Conservation (phyloP, 176 grass and related monocot genomes). For the Musa acuminata region DNA sequence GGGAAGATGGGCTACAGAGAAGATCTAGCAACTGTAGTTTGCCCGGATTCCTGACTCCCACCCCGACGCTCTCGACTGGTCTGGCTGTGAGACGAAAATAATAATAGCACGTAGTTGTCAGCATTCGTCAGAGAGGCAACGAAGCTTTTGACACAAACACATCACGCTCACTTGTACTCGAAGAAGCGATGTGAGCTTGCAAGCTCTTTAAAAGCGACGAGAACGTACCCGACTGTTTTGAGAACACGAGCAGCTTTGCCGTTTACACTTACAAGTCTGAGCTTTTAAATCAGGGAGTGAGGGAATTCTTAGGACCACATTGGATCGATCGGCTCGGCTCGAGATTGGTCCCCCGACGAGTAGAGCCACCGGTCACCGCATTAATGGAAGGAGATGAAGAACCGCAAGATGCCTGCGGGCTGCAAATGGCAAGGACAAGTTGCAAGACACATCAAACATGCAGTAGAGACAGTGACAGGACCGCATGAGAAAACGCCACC, state of each 20-base stretch:
- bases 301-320: neutral
- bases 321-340: no score
- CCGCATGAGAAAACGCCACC: no score
- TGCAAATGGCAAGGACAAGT: neutral
- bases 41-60: no score
- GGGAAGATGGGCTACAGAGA: neutral
- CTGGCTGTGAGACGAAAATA: no score
- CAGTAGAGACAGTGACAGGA: no score
- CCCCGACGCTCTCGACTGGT: no score
- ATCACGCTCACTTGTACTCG: neutral
- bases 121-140: no score
- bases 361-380: neutral
- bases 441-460: neutral
- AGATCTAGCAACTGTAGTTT: neutral
- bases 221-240: neutral
- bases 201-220: no score
- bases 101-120: no score
- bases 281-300: neutral
- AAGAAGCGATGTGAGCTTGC: no score
- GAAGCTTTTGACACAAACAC: no score
- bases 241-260: neutral
- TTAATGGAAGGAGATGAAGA: neutral
- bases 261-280: neutral
- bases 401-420: neutral
- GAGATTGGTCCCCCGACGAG: no score